phyloP scores from a whole-genome alignment of 345 rosid genomes.

The Salix dunnii region DNA sequence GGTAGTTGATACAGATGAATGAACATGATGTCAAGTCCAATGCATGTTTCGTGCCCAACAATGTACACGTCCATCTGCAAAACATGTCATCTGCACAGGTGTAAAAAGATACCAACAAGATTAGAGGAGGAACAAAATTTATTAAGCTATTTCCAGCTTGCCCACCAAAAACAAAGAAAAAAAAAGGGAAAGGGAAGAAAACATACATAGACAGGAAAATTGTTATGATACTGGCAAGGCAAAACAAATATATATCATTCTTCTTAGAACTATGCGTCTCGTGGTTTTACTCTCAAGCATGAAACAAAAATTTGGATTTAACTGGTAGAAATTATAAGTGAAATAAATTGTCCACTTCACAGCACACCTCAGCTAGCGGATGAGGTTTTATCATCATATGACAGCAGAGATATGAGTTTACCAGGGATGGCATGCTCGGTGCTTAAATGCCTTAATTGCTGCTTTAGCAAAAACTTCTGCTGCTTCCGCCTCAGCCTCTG shows the following conservation, averaged over 20 bases:
- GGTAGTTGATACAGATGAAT: conserved; percentile 17
- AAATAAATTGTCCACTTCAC: conserved; percentile 1
- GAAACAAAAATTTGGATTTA: neutral
- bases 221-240: neutral
- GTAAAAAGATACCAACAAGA: neutral
- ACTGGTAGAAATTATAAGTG: neutral
- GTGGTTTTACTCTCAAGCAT: neutral
- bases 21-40: neutral
- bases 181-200: neutral
- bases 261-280: neutral
- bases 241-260: neutral
- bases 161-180: neutral
- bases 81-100: conserved; percentile 33
- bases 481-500: conserved; percentile 98
- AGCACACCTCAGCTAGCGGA: neutral
- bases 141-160: neutral
- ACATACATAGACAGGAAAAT: too few species aligned
- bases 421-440: conserved; percentile 44
- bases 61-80: conserved; percentile 8
- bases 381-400: neutral
- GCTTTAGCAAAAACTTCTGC: conserved; percentile 80
- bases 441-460: conserved; percentile 65
- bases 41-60: conserved; percentile 3
- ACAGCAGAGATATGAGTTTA: conserved; percentile 27
- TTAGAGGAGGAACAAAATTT: neutral